Evolutionary conservation across 306 rosid species (phyloP), one percentile per base, ranked within the genome.

Genomic region (Clitoria ternatea): DNA sequence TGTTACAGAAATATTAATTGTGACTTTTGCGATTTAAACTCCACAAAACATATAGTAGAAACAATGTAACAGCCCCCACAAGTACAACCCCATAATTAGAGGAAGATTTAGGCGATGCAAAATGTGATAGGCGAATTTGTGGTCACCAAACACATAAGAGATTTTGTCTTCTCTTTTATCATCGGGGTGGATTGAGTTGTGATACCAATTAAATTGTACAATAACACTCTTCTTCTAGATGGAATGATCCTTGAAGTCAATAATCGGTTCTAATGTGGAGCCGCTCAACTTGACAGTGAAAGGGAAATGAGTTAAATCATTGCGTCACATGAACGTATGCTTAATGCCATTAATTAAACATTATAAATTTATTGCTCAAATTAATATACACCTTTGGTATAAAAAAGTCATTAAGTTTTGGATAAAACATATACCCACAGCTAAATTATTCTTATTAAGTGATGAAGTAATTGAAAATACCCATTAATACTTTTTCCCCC

Each of bases 311-410:
- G 27, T n/a, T n/a, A 47, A 4, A 17, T 47, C 44, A 29, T 47
- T 66, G 45, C 60, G 72, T 66, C 45, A 47, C 72, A 9, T 6
- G 12, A 19, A 66, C 72, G 72, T 20, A 48, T 30, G 47, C 30
- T 29, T 48, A 6, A 48, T 11, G 72, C 32, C 57, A 66, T 30
- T 66, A 18, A 24, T 9, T 15, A 26, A 64, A 26, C 30, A 26
- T 20, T 20, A 11, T 42, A 6, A 22, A 42, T 12, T 4, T 4
- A 18, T 55, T n/a, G n/a, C n/a, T n/a, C n/a, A n/a, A n/a, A n/a
- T n/a, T n/a, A n/a, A n/a, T n/a, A n/a, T n/a, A n/a, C n/a, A n/a
- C n/a, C n/a, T n/a, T n/a, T n/a, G n/a, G n/a, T n/a, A n/a, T n/a
- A n/a, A n/a, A n/a, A n/a, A n/a, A n/a, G n/a, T n/a, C n/a, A n/a